Base-by-base conservation (phyloP, 495 filamentous ascomycete genomes). In the Clavariopsis aquatica region DNA sequence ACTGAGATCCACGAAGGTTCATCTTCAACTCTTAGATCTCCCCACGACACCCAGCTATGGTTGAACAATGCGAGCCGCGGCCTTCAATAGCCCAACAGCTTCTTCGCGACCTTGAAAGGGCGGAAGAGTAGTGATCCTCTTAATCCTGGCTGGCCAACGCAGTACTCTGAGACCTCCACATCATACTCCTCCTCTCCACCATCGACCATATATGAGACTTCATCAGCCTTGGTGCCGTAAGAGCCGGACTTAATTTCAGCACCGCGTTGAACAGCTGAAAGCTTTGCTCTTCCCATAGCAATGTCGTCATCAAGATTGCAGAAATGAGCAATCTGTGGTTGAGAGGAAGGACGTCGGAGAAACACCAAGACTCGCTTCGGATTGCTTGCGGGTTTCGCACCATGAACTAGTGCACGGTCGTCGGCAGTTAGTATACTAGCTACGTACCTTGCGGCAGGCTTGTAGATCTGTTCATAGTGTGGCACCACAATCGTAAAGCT, bases 151-250 rank as follows among this genome's bases (percentile, higher is more conserved):
- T 36, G 20, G 5, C 7, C 24, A 12, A 54, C n/a, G 23, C 34
- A 59, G 9, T 34, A 12, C 31, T 57, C 54, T 7, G 31, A 34
- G 9, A 59, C 22, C 15, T 49, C 38, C 1, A 31, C 56, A 15
- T 47, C 43, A 22, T 2, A 22, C n/a, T 24, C 31, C 2, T 59
- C 41, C 41, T 59, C 41, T n/a, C 56, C 56, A 1, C 28, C 56
- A 59, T 59, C 56, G 22, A 59, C 20, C 15, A 28, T 17, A 59
- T 59, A 59, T 1, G 41, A 47, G 3, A 59, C 28, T 23, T 23
- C 31, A 2, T 59, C 38, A 4, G 1, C 38, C 9, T 1, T 1
- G 7, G 56, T 49, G 2, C 41, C 56, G 22, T 59, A 49, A 4
- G 22, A 23, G 19, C 26, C 31, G 6, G 20, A 36, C 31, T 41